phyloP scores from a whole-genome alignment of 148 eudicot species.

The Salicornia ramosissima region DNA sequence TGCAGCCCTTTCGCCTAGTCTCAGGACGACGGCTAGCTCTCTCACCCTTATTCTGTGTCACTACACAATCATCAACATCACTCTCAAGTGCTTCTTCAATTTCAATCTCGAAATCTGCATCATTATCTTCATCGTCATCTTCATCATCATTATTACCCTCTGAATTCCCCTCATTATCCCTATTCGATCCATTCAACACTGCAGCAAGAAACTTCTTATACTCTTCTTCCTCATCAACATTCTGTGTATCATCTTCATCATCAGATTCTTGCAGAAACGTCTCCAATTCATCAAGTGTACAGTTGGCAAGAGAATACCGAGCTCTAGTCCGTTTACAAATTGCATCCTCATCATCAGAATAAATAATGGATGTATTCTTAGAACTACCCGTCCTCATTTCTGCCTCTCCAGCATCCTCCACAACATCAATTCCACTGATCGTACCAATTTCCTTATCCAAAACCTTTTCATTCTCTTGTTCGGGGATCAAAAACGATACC shows the following conservation, averaged over 20 bases:
- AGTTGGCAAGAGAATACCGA: slow-evolving; percentile 89
- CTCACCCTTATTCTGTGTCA: slow-evolving; percentile 27
- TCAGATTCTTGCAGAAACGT: slow-evolving; percentile 96
- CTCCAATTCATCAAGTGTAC: slow-evolving; percentile 94
- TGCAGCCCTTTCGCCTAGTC: slow-evolving; percentile 66
- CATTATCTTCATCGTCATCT: slow-evolving; percentile 93
- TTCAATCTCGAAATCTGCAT: slow-evolving; percentile 95
- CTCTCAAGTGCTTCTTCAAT: slow-evolving; percentile 96
- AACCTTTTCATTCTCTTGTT: slow-evolving; percentile 29
- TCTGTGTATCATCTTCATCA: slow-evolving; percentile 84
- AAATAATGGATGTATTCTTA: slow-evolving; percentile 19
- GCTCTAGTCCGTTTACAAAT: slow-evolving; percentile 94
- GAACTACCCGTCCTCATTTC: slow-evolving; percentile 16
- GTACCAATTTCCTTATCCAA: slow-evolving; percentile 33
- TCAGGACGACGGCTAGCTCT: slow-evolving; percentile 59
- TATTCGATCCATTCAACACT: slow-evolving; percentile 65
- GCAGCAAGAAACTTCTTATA: slow-evolving; percentile 93
- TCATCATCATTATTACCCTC: slow-evolving; percentile 67
- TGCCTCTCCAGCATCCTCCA: slow-evolving; percentile 31
- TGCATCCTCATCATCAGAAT: slow-evolving; percentile 70
- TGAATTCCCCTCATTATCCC: slow-evolving; percentile 34
- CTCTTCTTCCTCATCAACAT: slow-evolving; percentile 92
- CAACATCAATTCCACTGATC: slow-evolving; percentile 32
- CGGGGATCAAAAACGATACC: slow-evolving; percentile 23
- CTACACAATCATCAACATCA: slow-evolving; percentile 58